Percentiles rank a stretch among this genome's conserved stretches.
Conservation (phyloP, 257 asterid genomes). For the Solanum okadae region DNA sequence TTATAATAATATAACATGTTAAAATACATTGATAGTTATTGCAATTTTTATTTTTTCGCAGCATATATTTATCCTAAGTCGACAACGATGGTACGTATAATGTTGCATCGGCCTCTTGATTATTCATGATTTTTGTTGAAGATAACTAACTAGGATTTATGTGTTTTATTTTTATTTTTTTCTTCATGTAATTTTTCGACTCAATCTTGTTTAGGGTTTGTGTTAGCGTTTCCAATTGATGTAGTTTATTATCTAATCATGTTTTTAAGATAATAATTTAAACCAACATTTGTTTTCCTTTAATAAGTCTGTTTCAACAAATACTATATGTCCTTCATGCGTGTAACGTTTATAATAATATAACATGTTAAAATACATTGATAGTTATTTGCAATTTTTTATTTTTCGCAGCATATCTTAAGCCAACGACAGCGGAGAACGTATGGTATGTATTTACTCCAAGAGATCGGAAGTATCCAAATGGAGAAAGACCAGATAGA, state of each 20-base stretch:
- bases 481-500: conserved; percentile 7
- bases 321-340: no score
- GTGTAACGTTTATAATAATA: no score
- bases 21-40: background rate
- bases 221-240: background rate
- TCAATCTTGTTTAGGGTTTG: background rate
- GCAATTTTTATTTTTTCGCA: background rate
- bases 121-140: background rate
- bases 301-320: no score
- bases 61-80: background rate
- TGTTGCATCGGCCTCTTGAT: background rate
- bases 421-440: background rate
- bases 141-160: background rate
- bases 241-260: background rate
- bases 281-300: background rate
- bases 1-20: background rate
- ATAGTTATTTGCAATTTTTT: background rate
- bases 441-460: conserved; percentile 23
- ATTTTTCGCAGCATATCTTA: background rate
- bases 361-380: background rate
- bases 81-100: background rate
- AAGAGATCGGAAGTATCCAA: conserved; percentile 15
- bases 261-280: background rate
- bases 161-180: background rate
- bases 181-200: no score